Evolutionary conservation across 257 asterid species (phyloP), one percentile per base, ranked within the genome.

Genomic region (Echium plantagineum): DNA sequence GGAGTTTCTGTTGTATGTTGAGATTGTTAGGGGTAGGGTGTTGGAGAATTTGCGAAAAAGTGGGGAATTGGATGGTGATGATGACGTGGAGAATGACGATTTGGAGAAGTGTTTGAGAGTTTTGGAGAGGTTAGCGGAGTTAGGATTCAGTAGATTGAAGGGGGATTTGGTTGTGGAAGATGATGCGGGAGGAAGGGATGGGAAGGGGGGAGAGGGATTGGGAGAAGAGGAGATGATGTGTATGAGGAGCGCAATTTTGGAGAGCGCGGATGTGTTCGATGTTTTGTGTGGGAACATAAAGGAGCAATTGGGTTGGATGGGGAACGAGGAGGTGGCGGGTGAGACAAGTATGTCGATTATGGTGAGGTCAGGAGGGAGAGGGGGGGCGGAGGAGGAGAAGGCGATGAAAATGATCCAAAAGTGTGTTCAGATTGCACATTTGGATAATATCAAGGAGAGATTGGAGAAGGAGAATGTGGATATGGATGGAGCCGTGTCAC

Each of bases 1-100:
- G 16, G 98, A 91, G 66, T 88, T 91, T 64, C 68, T 89, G 82
- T 60, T 91, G 72, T 82, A 79, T 70, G 77, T 80, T n/a, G 80
- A 85, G 67, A 66, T 69, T 31, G 70, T 80, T 26, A 69, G 72
- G 47, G 77, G 74, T 60, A 78, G 77, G 71, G 86, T 82, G 64
- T 54, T 57, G 67, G 75, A 71, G 62, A 52, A 62, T 5, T 28
- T 5, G 24, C 57, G 66, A 53, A 21, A 59, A 21, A 8, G 46
- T 3, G 5, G 0, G 5, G 32, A 28, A 3, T 28, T 21, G 53
- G 77, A 67, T 62, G 64, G 49, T 31, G 69, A 9, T 61, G 69
- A 47, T 18, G 76, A 62, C 58, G 62, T 9, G 52, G 64, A 46
- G 67, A 68, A 68, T 53, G 86, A 79, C 32, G 85, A 61, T 60